phyloP scores from a whole-genome alignment of 768 basidiomycete genomes.

The Boletus huronensis region DNA sequence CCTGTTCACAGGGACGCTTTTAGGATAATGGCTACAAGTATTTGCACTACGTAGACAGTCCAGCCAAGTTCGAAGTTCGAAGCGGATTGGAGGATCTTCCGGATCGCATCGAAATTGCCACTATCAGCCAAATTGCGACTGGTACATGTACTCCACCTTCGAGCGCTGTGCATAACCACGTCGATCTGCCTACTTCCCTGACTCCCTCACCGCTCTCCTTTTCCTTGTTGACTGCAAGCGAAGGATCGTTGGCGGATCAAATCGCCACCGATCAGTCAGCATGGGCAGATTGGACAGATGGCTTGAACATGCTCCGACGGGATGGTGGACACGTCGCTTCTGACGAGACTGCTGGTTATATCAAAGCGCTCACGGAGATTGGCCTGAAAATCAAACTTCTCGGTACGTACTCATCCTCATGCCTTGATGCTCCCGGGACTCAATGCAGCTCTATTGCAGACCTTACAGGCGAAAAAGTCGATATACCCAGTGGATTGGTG shows the following conservation, averaged over 20 bases:
- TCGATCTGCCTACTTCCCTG: slow-evolving; percentile 55
- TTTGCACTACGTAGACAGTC: slow-evolving; percentile 82
- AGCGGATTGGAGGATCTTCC: slow-evolving; percentile 84
- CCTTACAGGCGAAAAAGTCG: slow-evolving; percentile 83
- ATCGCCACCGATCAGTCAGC: slow-evolving; percentile 73
- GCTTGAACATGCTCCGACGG: slow-evolving; percentile 79
- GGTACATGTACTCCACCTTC: slow-evolving; percentile 70
- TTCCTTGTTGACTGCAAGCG: slow-evolving; percentile 65
- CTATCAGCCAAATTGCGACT: slow-evolving; percentile 76
- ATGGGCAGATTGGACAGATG: slow-evolving; percentile 95
- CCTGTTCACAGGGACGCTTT: slow-evolving; percentile 1
- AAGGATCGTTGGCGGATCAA: slow-evolving; percentile 72
- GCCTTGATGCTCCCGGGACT: neutral
- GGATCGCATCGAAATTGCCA: slow-evolving; percentile 77
- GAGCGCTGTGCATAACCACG: slow-evolving; percentile 57
- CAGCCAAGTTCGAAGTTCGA: slow-evolving; percentile 74
- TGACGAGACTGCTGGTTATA: slow-evolving; percentile 81
- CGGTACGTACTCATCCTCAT: slow-evolving; percentile 44
- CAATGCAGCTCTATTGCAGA: slow-evolving; percentile 44
- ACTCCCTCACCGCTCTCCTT: slow-evolving; percentile 70
- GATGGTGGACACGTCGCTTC: slow-evolving; percentile 83
- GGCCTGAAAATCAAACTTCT: slow-evolving; percentile 88
- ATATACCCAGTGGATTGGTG: slow-evolving; percentile 76
- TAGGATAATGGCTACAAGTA: slow-evolving; percentile 78
- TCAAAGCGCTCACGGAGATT: slow-evolving; percentile 85